These are phyloP conservation scores for Teratosphaeria zuluensis DNA, from an alignment of 2,329 filamentous ascomycete genomes.

Conservation along the genomic window DNA sequence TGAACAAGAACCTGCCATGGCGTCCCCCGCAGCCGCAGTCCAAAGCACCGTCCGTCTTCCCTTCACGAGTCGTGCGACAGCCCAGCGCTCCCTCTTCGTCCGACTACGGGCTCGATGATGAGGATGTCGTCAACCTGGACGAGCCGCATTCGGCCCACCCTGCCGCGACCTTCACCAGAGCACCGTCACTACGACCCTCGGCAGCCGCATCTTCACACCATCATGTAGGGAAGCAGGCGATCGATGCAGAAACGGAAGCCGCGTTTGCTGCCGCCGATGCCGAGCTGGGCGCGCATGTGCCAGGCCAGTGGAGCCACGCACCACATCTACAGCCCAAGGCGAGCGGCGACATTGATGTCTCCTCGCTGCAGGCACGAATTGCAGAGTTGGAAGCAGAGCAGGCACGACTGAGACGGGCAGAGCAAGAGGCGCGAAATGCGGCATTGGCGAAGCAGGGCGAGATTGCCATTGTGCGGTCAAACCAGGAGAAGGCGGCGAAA, in stretches of 20 bases:
- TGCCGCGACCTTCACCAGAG: slow-evolving; percentile 12
- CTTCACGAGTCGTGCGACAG: slow-evolving; percentile 1
- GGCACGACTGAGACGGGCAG: slow-evolving; percentile 27
- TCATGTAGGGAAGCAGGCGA: not conserved
- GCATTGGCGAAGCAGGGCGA: slow-evolving; percentile 61
- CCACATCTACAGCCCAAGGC: slow-evolving; percentile 6
- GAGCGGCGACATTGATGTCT: slow-evolving; percentile 11
- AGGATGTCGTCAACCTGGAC: slow-evolving; percentile 37
- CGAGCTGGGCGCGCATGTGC: slow-evolving; percentile 19
- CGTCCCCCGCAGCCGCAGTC: slow-evolving; percentile 21
- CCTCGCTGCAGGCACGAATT: slow-evolving; percentile 33
- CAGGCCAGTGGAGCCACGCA: slow-evolving; percentile 14
- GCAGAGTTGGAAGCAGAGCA: slow-evolving; percentile 38
- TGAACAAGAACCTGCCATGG: slow-evolving; percentile 18
- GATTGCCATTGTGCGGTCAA: slow-evolving; percentile 63
- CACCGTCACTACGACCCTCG: not conserved
- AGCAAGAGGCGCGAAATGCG: slow-evolving; percentile 35
- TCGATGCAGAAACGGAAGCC: slow-evolving; percentile 20
- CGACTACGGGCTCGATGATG: slow-evolving; percentile 39
- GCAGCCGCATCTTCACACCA: slow-evolving; percentile 1
- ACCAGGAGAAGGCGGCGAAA: slow-evolving; percentile 51
- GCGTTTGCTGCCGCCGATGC: slow-evolving; percentile 25
- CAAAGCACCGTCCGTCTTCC: not conserved
- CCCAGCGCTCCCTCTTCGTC: slow-evolving; percentile 22
- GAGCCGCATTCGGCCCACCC: slow-evolving; percentile 23